phyloP scores from a whole-genome alignment of 805 yeast species.

The Barnettozyma siamensis region DNA sequence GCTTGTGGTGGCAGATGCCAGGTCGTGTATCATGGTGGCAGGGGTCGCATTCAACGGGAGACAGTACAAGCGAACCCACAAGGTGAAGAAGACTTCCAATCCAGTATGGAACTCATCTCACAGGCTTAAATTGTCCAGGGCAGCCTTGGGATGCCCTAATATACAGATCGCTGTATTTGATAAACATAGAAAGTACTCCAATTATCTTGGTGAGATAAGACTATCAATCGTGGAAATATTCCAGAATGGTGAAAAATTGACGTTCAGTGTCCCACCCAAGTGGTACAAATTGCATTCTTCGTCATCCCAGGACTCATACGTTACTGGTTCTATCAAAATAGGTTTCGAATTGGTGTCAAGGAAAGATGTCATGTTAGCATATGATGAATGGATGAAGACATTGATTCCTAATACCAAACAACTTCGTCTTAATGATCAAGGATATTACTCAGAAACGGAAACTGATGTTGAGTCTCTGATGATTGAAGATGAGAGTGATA shows the following conservation, averaged over 20 bases:
- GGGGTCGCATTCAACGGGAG: constrained; percentile 20
- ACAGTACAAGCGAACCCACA: constrained; percentile 17
- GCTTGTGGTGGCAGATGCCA: constrained; percentile 16
- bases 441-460: constrained; percentile 22
- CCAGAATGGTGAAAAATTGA: constrained; percentile 7
- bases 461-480: constrained; percentile 23
- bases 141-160: constrained; percentile 11
- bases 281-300: constrained; percentile 44
- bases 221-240: constrained; percentile 19
- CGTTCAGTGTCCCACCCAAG: constrained; percentile 23
- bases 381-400: constrained; percentile 16
- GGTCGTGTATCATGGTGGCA: constrained; percentile 16
- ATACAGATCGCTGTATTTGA: constrained; percentile 23
- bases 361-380: constrained; percentile 14
- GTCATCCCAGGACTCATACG: constrained; percentile 33
- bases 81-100: constrained; percentile 19
- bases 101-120: constrained; percentile 21
- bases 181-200: constrained; percentile 23
- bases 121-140: constrained; percentile 10
- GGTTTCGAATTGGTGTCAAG: constrained; percentile 35
- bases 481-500: constrained; percentile 9
- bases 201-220: constrained; percentile 24
- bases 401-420: constrained; percentile 2
- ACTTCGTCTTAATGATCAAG: constrained; percentile 20
- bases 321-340: constrained; percentile 42